Conservation (phyloP, 768 basidiomycete species). For the Podaxis sp. region DNA sequence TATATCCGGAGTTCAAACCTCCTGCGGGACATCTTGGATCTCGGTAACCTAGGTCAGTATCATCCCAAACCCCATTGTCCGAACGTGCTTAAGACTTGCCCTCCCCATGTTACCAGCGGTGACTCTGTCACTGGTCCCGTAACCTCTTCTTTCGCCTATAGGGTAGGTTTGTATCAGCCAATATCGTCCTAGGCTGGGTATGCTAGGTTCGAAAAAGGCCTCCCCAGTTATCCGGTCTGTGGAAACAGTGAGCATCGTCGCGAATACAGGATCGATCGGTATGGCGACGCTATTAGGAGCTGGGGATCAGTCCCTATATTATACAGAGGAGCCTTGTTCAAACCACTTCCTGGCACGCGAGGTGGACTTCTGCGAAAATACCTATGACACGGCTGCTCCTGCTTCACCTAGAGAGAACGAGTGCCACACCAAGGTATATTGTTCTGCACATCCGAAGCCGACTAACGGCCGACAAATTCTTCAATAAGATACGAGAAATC, state of each 20-base stretch:
- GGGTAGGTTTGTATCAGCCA: neutral
- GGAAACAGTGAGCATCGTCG: neutral
- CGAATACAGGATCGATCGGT: neutral
- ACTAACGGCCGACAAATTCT: neutral
- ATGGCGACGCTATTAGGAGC: neutral
- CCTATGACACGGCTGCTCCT: neutral
- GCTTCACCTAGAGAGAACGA: neutral
- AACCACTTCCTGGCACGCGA: neutral
- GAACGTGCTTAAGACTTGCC: neutral
- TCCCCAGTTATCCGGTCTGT: neutral
- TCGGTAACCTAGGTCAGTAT: neutral
- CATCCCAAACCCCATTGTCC: neutral
- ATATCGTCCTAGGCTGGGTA: neutral
- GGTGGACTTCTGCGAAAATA: neutral
- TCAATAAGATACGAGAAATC: neutral
- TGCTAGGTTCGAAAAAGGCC: neutral
- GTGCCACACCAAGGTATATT: neutral
- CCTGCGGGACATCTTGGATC: neutral
- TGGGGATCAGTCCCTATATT: neutral
- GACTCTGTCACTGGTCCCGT: neutral
- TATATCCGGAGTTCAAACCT: neutral
- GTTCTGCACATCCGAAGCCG: neutral
- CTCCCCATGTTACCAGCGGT: neutral
- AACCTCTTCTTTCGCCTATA: neutral
- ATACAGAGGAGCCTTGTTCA: no score